Evolutionary conservation across 768 basidiomycete genomes (phyloP).

Genomic region (Suillus variegatus): DNA sequence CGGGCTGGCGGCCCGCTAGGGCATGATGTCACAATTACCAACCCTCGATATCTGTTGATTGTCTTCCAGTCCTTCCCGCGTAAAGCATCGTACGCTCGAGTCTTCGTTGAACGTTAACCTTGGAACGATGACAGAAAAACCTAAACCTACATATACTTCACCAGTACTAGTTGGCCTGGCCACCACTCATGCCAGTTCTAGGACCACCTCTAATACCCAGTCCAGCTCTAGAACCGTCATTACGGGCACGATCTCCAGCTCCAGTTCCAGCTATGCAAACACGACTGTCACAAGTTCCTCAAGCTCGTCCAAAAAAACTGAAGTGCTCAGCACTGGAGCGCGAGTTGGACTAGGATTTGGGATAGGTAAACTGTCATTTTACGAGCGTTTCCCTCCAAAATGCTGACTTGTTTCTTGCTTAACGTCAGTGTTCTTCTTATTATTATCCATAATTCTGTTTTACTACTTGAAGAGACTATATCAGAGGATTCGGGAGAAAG

Average conservation of each 20-base stretch:
- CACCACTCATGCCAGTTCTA: background rate
- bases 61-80: background rate
- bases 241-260: background rate
- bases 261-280: constrained; percentile 2
- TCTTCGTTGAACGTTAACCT: background rate
- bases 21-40: background rate
- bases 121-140: background rate
- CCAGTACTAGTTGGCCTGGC: background rate
- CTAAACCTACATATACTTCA: background rate
- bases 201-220: background rate
- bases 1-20: too few relatives aligned
- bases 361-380: constrained; percentile 16
- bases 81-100: background rate
- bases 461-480: constrained; percentile 11
- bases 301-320: constrained; percentile 1
- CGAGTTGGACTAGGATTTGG: constrained; percentile 29
- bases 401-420: background rate
- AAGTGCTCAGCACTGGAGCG: constrained; percentile 16
- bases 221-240: background rate
- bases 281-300: constrained; percentile 3
- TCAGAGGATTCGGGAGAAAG: constrained; percentile 1
- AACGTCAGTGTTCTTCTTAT: constrained; percentile 1
- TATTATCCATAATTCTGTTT: constrained; percentile 5
- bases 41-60: background rate
- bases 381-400: background rate